Percentiles rank a stretch among this genome's conserved stretches.
These are phyloP conservation scores for Stentor roeselii DNA, from an alignment of 73 alveolate species.

Conservation along the genomic window DNA sequence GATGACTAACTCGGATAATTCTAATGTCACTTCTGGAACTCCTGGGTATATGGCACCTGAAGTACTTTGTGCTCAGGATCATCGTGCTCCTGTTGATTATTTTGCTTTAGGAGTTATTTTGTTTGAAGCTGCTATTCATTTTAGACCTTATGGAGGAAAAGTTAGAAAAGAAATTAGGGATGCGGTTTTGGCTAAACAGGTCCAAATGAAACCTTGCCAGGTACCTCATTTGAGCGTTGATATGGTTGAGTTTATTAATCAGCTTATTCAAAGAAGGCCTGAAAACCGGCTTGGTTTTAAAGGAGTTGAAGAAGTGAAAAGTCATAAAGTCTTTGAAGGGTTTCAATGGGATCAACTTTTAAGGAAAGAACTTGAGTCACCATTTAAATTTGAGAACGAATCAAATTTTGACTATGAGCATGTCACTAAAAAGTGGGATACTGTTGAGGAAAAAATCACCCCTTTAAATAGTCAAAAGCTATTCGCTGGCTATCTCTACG, in stretches of 20 bases:
- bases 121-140: background rate
- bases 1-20: conserved; percentile 31
- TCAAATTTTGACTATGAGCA: too few species aligned
- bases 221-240: too few species aligned
- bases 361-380: too few species aligned
- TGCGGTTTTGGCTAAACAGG: conserved; percentile 3
- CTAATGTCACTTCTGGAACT: conserved; percentile 74
- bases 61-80: conserved; percentile 67
- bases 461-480: conserved; percentile 40
- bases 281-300: conserved; percentile 62
- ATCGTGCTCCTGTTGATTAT: conserved; percentile 64
- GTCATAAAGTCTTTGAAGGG: conserved; percentile 62
- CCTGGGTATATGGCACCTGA: conserved; percentile 98
- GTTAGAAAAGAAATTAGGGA: background rate
- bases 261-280: conserved; percentile 60
- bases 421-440: conserved; percentile 15
- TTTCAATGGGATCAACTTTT: too few species aligned
- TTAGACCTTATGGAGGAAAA: background rate
- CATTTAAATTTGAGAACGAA: too few species aligned
- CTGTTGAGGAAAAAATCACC: conserved; percentile 41
- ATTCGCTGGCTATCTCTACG: too few species aligned
- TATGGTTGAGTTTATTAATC: conserved; percentile 78
- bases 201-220: background rate
- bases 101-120: conserved; percentile 87
- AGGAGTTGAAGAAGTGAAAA: conserved; percentile 60